Conservation (phyloP, 148 eudicot genomes). For the Persicaria tinctoria region DNA sequence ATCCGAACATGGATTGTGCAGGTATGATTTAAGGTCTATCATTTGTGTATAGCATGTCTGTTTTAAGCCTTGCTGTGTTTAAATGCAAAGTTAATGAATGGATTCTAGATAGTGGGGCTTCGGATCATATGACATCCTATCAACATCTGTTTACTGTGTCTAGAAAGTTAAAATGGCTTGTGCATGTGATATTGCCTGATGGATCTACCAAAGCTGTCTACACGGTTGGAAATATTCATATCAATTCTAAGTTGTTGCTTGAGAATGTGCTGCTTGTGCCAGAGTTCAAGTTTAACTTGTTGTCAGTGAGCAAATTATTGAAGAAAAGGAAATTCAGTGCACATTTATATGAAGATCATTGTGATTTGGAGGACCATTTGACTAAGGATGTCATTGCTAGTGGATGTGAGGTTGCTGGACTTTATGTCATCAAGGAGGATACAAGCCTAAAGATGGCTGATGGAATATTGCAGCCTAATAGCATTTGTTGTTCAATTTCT, state of each 20-base stretch:
- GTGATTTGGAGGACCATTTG: neutral
- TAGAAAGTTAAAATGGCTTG: neutral
- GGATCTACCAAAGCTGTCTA: neutral
- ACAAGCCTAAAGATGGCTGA: too few relatives aligned
- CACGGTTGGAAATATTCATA: neutral
- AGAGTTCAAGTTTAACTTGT: neutral
- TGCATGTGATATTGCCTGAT: neutral
- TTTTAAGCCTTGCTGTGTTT: too few relatives aligned
- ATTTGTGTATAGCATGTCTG: too few relatives aligned
- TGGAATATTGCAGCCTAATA: too few relatives aligned
- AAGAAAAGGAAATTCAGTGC: neutral
- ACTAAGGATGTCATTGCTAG: neutral
- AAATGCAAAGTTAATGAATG: neutral
- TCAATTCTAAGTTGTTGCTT: neutral
- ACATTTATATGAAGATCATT: too few relatives aligned
- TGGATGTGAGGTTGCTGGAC: too few relatives aligned
- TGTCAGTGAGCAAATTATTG: neutral
- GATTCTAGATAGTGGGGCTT: neutral
- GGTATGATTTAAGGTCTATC: too few relatives aligned
- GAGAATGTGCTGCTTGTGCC: neutral
- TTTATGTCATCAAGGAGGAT: too few relatives aligned
- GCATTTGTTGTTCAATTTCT: too few relatives aligned
- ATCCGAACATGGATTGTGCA: too few relatives aligned
- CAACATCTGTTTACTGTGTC: neutral
- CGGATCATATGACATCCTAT: neutral